A percentile compares a stretch with the other conserved stretches of the same genome.
phyloP scores from a whole-genome alignment of 2,329 filamentous ascomycete species.

The Beauveria sp. region DNA sequence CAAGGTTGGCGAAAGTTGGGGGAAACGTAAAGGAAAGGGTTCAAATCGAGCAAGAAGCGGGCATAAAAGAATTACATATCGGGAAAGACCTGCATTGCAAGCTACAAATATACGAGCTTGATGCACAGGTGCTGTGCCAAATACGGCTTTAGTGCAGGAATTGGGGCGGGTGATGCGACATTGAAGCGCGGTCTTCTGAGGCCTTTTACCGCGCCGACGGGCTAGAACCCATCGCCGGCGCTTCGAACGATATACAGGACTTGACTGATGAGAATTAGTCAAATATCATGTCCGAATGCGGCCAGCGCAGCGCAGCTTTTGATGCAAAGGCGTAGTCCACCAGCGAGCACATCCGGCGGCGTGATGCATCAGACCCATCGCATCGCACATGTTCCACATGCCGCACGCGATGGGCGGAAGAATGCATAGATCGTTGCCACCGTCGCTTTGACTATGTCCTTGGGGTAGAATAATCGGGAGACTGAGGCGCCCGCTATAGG shows the following conservation, averaged over 20 bases:
- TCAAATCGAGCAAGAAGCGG: background rate
- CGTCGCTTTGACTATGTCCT: background rate
- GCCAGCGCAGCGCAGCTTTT: background rate
- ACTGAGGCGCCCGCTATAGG: background rate
- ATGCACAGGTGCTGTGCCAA: background rate
- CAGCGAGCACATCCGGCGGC: background rate
- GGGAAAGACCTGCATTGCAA: background rate
- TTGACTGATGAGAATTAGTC: background rate
- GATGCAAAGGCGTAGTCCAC: background rate
- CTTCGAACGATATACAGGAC: background rate
- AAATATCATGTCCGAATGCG: background rate
- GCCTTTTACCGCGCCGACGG: background rate
- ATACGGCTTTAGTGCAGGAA: background rate
- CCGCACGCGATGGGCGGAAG: background rate
- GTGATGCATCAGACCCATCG: background rate
- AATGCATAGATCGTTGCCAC: background rate
- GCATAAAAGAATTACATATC: background rate
- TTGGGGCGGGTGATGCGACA: background rate
- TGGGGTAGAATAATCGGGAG: background rate
- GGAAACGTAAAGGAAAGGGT: too few relatives aligned
- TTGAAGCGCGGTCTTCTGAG: background rate
- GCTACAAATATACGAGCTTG: background rate
- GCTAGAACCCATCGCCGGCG: background rate
- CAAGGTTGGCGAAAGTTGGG: too few relatives aligned
- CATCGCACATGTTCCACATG: background rate